phyloP scores from a whole-genome alignment of 176 grass and related monocot species.

The Echinochloa phyllopogon region DNA sequence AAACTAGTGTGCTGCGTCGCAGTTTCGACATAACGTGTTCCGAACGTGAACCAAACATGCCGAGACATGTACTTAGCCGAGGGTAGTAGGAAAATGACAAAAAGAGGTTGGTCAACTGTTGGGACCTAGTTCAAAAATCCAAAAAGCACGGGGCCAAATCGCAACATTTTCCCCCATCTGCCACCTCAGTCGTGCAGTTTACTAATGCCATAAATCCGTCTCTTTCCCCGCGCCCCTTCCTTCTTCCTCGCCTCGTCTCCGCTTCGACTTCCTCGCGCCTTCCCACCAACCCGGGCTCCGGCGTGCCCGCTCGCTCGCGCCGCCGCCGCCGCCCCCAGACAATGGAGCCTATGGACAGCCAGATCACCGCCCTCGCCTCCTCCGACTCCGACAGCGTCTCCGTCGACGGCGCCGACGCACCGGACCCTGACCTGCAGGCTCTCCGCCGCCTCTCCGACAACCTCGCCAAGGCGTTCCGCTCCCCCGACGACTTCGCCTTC shows the following conservation, averaged over 20 bases:
- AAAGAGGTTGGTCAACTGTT: not conserved
- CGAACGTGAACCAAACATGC: not conserved
- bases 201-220: conserved; percentile 14
- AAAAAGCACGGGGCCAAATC: not conserved
- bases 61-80: not conserved
- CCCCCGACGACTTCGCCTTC: conserved; percentile 68
- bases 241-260: not conserved
- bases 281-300: conserved; percentile 15
- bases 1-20: too few relatives aligned
- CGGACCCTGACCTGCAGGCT: conserved; percentile 71
- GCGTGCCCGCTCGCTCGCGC: too few relatives aligned
- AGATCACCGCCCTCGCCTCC: conserved; percentile 45
- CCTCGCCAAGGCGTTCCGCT: conserved; percentile 64
- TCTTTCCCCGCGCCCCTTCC: not conserved
- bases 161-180: not conserved
- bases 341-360: conserved; percentile 60
- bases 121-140: not conserved
- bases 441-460: conserved; percentile 92
- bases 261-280: conserved; percentile 39
- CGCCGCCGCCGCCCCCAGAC: not conserved
- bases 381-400: conserved; percentile 71
- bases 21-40: too few relatives aligned
- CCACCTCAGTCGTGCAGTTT: conserved; percentile 11
- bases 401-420: not conserved
- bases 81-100: not conserved